A percentile compares a stretch with the other conserved stretches of the same genome.
phyloP scores from a whole-genome alignment of 441 rosid genomes.

The Populus trichocarpa region DNA sequence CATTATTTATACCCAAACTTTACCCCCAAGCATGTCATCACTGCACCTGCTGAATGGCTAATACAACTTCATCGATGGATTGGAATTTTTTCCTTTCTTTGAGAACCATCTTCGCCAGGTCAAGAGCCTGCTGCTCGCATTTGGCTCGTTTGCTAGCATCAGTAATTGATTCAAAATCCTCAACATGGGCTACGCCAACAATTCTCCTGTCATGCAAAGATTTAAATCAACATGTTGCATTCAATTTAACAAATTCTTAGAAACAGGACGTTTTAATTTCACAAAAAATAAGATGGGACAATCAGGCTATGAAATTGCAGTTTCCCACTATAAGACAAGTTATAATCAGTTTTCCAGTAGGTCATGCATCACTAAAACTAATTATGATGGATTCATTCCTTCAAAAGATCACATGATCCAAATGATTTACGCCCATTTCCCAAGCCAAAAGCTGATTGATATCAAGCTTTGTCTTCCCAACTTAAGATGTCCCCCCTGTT shows the following conservation, averaged over 20 bases:
- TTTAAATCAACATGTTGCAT: neutral
- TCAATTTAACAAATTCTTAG: neutral
- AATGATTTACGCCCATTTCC: too few species aligned
- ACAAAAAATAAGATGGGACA: neutral
- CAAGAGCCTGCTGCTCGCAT: constrained; percentile 75
- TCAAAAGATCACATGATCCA: too few species aligned
- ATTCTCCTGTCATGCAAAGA: constrained; percentile 57
- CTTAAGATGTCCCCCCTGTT: too few species aligned
- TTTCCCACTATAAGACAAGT: too few species aligned
- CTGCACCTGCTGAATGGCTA: constrained; percentile 28
- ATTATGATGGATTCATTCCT: too few species aligned
- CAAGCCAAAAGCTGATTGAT: too few species aligned
- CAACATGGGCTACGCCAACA: constrained; percentile 93
- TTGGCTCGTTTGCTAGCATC: constrained; percentile 57
- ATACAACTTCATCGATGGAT: constrained; percentile 60
- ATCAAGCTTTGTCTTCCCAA: too few species aligned
- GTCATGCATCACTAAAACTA: too few species aligned
- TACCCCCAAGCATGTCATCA: constrained; percentile 1
- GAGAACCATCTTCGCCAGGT: constrained; percentile 60
- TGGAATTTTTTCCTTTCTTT: constrained; percentile 67
- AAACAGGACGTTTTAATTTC: neutral
- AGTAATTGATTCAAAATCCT: constrained; percentile 82
- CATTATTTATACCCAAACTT: neutral
- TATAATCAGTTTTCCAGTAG: too few species aligned
- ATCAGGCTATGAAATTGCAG: too few species aligned